Conservation (phyloP, 2,329 filamentous ascomycete genomes). For the Cladophialophora yegresii region DNA sequence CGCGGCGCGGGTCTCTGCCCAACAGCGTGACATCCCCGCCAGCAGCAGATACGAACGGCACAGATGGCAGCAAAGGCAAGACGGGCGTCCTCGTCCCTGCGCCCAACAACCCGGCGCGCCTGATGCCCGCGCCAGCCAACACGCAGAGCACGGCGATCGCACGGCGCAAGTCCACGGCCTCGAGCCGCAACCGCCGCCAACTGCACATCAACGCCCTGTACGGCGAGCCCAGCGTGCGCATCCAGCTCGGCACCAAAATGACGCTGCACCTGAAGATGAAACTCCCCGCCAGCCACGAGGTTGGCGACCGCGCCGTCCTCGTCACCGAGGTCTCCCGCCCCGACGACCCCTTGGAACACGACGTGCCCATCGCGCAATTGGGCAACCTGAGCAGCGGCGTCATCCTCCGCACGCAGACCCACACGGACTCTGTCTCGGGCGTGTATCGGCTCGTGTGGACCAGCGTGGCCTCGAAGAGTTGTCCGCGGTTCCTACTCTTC, state of each 20-base stretch:
- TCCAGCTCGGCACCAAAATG: conserved; percentile 48
- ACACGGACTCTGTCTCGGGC: conserved; percentile 26
- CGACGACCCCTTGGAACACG: conserved; percentile 31
- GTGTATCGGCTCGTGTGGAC: conserved; percentile 42
- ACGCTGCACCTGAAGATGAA: conserved; percentile 50
- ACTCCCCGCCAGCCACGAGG: conserved; percentile 35
- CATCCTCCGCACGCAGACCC: conserved; percentile 35
- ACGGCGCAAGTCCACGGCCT: conserved; percentile 21
- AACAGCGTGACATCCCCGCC: conserved; percentile 20
- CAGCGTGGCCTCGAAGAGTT: conserved; percentile 38
- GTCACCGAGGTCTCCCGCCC: conserved; percentile 35
- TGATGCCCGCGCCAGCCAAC: conserved; percentile 30
- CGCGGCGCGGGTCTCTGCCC: conserved; percentile 27
- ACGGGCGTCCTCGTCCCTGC: conserved; percentile 27
- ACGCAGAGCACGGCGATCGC: conserved; percentile 23
- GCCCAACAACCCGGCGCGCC: conserved; percentile 21
- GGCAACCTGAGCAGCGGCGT: conserved; percentile 19
- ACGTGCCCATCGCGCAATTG: conserved; percentile 25
- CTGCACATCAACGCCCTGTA: conserved; percentile 34
- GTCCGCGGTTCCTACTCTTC: conserved; percentile 43
- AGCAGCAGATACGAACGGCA: background rate
- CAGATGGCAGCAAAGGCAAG: background rate
- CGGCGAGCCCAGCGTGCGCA: conserved; percentile 35
- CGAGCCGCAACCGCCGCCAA: conserved; percentile 18
- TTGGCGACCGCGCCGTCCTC: conserved; percentile 28